phyloP scores from a whole-genome alignment of 2,329 filamentous ascomycete species.

The Fusarium decemcellulare region DNA sequence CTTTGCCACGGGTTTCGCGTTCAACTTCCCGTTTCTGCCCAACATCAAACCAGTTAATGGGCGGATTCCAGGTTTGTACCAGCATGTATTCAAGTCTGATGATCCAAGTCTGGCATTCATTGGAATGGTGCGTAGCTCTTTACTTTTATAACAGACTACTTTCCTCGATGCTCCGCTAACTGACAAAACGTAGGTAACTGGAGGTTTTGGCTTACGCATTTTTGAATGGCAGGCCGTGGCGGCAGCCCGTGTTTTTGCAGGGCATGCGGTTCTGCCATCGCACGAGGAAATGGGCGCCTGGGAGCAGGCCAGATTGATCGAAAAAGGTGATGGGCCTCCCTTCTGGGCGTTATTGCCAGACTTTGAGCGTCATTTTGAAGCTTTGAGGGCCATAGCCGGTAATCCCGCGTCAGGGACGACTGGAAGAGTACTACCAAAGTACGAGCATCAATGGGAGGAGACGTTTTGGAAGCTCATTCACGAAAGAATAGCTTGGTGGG shows the following conservation, averaged over 20 bases:
- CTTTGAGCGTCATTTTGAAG: conserved; percentile 57
- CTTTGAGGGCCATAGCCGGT: conserved; percentile 57
- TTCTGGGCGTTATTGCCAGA: conserved; percentile 39
- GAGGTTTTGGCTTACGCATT: too few species aligned
- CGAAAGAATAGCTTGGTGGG: too few species aligned
- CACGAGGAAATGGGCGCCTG: too few species aligned
- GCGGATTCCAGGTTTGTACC: conserved; percentile 15
- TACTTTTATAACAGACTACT: too few species aligned
- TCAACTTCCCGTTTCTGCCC: conserved; percentile 1
- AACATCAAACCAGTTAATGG: neutral
- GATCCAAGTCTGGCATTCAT: conserved; percentile 33
- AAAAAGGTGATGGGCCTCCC: too few species aligned
- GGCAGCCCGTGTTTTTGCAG: too few species aligned
- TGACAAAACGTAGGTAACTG: too few species aligned
- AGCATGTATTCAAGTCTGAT: conserved; percentile 4
- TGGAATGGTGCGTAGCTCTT: neutral
- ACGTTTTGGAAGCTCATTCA: conserved; percentile 20
- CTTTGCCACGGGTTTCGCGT: too few species aligned
- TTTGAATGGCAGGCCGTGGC: too few species aligned
- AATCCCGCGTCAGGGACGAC: conserved; percentile 55
- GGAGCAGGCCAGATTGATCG: too few species aligned
- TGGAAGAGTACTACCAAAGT: conserved; percentile 57
- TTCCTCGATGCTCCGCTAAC: too few species aligned
- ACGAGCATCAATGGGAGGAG: conserved; percentile 56
- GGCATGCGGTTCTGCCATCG: too few species aligned